Base-by-base conservation (phyloP, 2,329 filamentous ascomycete species). In the Aulographum hederae region DNA sequence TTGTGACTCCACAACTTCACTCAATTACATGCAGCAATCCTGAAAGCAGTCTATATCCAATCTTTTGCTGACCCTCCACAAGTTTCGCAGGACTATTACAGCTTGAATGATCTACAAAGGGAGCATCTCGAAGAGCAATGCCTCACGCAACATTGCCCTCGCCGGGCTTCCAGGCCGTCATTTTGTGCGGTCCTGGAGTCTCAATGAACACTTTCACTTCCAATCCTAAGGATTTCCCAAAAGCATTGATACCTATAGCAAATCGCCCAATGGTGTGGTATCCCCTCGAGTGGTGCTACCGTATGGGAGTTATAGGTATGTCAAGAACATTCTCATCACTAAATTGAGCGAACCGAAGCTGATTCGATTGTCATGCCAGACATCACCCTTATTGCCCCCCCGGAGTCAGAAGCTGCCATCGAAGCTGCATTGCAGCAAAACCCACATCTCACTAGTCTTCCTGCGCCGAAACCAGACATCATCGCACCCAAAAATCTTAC, bases 201-300 rank as follows among this genome's bases (percentile, higher is more conserved):
- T 84, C 77, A 0, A 77, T 89, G 42, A 73, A 77, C 28, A 86
- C 80, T 1, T 86, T 89, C 50, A 85, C 78, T 2, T 74, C 78
- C 3, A 80, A 75, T 38, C 76, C 79, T 4, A 73, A 78, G 54
- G 76, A 85, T 47, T 74, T 79, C 38, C 79, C 80, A 6, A 89
- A 89, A 55, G 79, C 80, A 6, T 66, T 89, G 15, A 57, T 89
- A 5, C 80, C 80, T 4, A 78, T 89, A 37, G 80, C 80, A 21
- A 89, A 89, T 51, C 59, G 80, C 42, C 80, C 80, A 1, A 89
- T 89, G 80, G 75, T 89, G 28, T 86, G 81, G 78, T 89, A 89
- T 50, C 75, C 80, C 4, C 68, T 89, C 26, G 79, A 86, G 45
- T 86, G 81, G 57, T 86, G 79, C 54, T 78, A 82, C 47, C 71